Evolutionary conservation across 1,284 basidiomycete species (phyloP), one percentile per base, ranked within the genome.

Genomic region (Chiua sp.): DNA sequence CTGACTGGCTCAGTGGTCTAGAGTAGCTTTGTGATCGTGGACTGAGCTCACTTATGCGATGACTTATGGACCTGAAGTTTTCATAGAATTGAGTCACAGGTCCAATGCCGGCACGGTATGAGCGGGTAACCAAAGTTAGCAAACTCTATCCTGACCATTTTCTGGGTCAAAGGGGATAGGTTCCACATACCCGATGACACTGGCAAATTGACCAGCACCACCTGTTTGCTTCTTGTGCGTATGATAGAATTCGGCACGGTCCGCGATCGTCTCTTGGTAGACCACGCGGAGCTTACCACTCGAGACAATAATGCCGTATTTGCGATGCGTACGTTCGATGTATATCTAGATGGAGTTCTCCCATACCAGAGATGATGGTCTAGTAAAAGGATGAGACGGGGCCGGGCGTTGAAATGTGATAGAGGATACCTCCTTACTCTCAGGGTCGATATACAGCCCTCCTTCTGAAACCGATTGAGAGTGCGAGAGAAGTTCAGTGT

Each of bases 311-410:
- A 97, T 94, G 64, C 93, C 94, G 80, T 99, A 99, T 79, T 99
- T 98, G 60, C 98, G 91, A 68, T 90, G 91, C 96, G 99, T 98
- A 49, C 98, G 92, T 77, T 99, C 98, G 63, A 98, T 97, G 79
- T 99, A 99, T 72, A 99, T 98, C 98, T 32, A 99, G 86, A 74
- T 99, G 98, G 13, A 99, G 86, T 78, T 99, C 98, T 33, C 97
- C 98, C 98, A 99, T 99, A 22, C 98, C 98, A 37, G 94, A 97
- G 64, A 99, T 98, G 76, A 99, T 99, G n/a, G 98, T 99, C 91
- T 94, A 66, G 5, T 46, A 33, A 3, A 11, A 1, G 7, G 50
- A 32, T 65, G 55, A 59, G 61, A 51, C 16, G 30, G 32, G 56
- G n/a, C 37, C 44, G 50, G 8, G 53, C 18, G 11, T 26, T 30